phyloP scores from a whole-genome alignment of 441 rosid species.

The Eruca vesicaria region DNA sequence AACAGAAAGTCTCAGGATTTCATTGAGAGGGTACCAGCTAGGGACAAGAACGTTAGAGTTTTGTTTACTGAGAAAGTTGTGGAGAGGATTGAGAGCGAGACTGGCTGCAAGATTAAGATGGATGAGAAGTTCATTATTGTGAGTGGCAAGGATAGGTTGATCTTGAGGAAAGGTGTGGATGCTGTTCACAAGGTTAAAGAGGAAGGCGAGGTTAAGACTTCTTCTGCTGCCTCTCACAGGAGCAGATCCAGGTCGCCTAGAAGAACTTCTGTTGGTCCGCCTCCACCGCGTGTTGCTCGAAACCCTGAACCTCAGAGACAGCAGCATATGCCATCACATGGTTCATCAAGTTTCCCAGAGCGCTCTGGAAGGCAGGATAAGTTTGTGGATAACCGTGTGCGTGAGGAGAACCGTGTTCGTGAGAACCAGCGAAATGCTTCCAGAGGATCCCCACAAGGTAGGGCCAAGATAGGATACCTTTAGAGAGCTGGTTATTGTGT shows the following conservation, averaged over 20 bases:
- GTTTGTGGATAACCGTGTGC: conserved; percentile 46
- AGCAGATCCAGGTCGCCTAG: conserved; percentile 89
- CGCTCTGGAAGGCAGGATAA: conserved; percentile 71
- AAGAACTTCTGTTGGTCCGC: conserved; percentile 58
- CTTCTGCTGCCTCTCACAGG: conserved; percentile 63
- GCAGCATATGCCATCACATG: conserved; percentile 43
- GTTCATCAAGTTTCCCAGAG: conserved; percentile 61
- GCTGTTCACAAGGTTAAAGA: conserved; percentile 86
- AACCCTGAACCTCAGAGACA: conserved; percentile 68
- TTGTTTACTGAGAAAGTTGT: conserved; percentile 79
- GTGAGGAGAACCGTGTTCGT: conserved; percentile 51
- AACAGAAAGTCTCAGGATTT: conserved; percentile 92
- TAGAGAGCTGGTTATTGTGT: conserved; percentile 59
- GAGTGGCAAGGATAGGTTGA: conserved; percentile 89
- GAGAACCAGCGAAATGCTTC: conserved; percentile 68
- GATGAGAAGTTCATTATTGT: conserved; percentile 93
- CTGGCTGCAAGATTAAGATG: conserved; percentile 87
- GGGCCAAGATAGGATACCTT: conserved; percentile 77
- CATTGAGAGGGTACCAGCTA: conserved; percentile 89
- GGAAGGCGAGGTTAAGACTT: conserved; percentile 62
- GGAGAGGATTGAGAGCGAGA: conserved; percentile 75
- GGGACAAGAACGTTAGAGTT: conserved; percentile 73
- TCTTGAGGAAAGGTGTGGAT: conserved; percentile 94
- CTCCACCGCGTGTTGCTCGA: conserved; percentile 50
- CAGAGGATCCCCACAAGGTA: conserved; percentile 97